Percentiles rank a stretch among this genome's conserved stretches.
Evolutionary conservation across 192 early-diverging fungal species (phyloP).

Genomic region (Allomyces arbusculus): DNA sequence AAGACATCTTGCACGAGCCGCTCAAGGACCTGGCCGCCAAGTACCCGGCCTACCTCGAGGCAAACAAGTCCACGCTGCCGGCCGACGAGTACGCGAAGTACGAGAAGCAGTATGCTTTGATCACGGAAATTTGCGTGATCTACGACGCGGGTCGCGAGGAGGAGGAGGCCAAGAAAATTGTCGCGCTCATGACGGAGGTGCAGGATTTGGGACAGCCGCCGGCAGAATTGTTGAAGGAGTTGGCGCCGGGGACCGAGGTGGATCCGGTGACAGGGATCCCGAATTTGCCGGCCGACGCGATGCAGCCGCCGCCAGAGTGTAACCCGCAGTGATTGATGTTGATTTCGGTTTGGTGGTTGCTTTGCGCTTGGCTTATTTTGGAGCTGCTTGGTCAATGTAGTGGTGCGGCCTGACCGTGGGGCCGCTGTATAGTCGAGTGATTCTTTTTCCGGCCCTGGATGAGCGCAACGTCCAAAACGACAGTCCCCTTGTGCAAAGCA

Average conservation of each 20-base stretch:
- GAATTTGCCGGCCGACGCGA: no score
- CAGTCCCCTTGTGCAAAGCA: no score
- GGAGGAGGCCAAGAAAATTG: constrained; percentile 42
- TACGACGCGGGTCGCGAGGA: constrained; percentile 61
- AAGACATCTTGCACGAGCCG: constrained; percentile 85
- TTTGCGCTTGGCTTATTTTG: no score
- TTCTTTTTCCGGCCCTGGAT: no score
- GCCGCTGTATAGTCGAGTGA: no score
- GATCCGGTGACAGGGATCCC: constrained; percentile 6
- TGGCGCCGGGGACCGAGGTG: constrained; percentile 79
- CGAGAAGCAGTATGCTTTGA: constrained; percentile 50
- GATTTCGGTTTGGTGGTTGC: no score
- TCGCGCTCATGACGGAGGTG: constrained; percentile 92
- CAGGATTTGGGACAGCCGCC: constrained; percentile 95
- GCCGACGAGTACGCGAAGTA: constrained; percentile 54
- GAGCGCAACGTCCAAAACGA: no score
- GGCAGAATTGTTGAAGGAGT: constrained; percentile 61
- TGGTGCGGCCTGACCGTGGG: no score
- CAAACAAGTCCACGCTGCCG: constrained; percentile 51
- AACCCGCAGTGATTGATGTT: no score
- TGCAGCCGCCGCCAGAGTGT: no score
- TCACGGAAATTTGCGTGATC: constrained; percentile 58
- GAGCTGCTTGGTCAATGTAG: no score
- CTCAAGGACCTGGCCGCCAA: constrained; percentile 71
- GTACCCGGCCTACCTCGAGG: constrained; percentile 77